Base-by-base conservation (phyloP, 306 rosid species). In the Biancaea sappan region DNA sequence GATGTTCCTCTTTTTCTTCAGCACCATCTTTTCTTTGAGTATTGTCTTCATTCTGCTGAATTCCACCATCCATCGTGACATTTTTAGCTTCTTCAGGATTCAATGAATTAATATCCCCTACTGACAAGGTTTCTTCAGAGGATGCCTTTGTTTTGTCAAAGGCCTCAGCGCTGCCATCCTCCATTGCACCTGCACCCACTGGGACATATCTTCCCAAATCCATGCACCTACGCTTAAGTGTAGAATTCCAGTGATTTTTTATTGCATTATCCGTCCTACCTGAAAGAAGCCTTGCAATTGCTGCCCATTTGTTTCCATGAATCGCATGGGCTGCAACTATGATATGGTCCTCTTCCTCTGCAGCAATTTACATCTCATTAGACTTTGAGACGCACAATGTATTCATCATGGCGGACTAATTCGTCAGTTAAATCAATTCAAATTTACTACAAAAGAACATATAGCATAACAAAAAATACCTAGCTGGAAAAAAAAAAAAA, bases 241-340 rank as follows among this genome's bases (percentile, higher is more conserved):
- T 86, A 75, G 96, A 90, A 78, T 90, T 90, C 93, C 96, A 90
- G 73, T 90, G 96, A 62, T 88, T 90, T 79, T 90, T 90, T 43
- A 90, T 90, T 11, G 90, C 90, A 52, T 88, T 90, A 81, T 90
- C 96, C 25, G 96, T 91, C 84, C 96, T 83, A 12, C 96, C 93
- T 0, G 90, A 90, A 59, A 91, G 91, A 69, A 91, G 86, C 84
- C 82, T 84, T 34, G 96, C 93, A 69, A 91, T 88, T 72, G 84
- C 89, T 21, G 96, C 90, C 96, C 93, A 91, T 80, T 82, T 91
- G 88, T 91, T 91, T 51, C 93, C 96, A 78, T 88, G 91, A 50
- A 85, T 65, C n/a, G 90, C 85, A 80, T 91, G 96, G 64, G 96
- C 93, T 64, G 82, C 72, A 68, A 85, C 69, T 29, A 91, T 88